Percentiles rank a stretch among this genome's conserved stretches.
phyloP scores from a whole-genome alignment of 2,329 filamentous ascomycete genomes.

The Colletotrichum siamense region DNA sequence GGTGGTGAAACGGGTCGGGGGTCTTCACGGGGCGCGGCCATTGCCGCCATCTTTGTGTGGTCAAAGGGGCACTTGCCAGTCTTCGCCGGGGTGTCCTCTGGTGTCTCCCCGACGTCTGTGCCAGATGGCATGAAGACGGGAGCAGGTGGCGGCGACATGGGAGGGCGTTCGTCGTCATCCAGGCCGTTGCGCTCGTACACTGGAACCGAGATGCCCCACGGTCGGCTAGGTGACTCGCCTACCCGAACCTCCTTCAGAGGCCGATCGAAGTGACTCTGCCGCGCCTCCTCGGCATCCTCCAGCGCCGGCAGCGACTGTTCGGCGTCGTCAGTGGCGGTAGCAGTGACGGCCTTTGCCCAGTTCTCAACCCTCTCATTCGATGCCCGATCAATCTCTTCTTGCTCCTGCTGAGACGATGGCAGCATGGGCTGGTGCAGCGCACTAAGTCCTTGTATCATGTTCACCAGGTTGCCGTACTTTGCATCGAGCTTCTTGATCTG shows the following conservation, averaged over 20 bases:
- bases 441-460: constrained; percentile 91
- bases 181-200: constrained; percentile 49
- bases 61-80: constrained; percentile 65
- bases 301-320: constrained; percentile 25
- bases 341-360: constrained; percentile 82
- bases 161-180: constrained; percentile 47
- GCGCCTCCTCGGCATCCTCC: constrained; percentile 55
- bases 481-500: constrained; percentile 89
- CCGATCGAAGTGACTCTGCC: constrained; percentile 80
- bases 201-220: constrained; percentile 90
- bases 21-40: constrained; percentile 26
- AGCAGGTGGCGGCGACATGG: constrained; percentile 62
- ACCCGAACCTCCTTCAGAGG: constrained; percentile 89
- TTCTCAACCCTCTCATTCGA: constrained; percentile 79
- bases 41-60: constrained; percentile 48
- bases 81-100: constrained; percentile 23
- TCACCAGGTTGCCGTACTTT: constrained; percentile 91
- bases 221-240: constrained; percentile 89
- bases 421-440: constrained; percentile 89
- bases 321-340: constrained; percentile 46
- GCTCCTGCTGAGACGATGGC: constrained; percentile 62
- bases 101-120: constrained; percentile 25
- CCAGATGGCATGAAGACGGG: constrained; percentile 56
- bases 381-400: constrained; percentile 50
- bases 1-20: constrained; percentile 57